Base-by-base conservation (phyloP, 177 flowering plant species). In the Vitis hybrid region DNA sequence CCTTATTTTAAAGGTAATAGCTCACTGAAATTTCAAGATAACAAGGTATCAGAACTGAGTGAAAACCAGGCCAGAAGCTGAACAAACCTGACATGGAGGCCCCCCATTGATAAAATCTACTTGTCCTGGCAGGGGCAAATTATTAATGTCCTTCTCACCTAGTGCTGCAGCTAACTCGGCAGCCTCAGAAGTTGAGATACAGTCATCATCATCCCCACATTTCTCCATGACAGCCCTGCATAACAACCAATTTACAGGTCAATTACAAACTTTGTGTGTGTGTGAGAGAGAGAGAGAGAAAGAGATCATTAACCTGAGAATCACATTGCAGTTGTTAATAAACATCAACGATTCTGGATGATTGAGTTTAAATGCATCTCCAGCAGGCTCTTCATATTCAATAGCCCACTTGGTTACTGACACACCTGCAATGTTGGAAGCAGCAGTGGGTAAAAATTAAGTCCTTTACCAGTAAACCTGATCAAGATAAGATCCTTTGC, bases 71-170 rank as follows among this genome's bases (percentile, higher is more conserved):
- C 65, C 40, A 48, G 49, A 59, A 62, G 11, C 54, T 24, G 12
- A 49, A 61, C 24, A 65, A 57, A 87, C 96, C 92, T 95, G 99
- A 64, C 99, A 95, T 10, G 99, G 99, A 62, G 98, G 99, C 12
- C 99, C 99, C 65, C 99, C 99, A 79, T 90, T 95, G 67, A 95
- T 95, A 75, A 93, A 93, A 69, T 90, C 99, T 14, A 95, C 99
- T 82, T 90, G 86, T 48, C 99, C 99, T 30, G 99, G 99, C 49
- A 77, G 59, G 2, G 99, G 99, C 78, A 95, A 76, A 76, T 81
- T 81, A 13, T 75, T 75, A 21, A 86, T 75, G 40, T 81, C 86
- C 61, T 85, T 78, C 75, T 89, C 88, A 66, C 78, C 78, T 58
- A 93, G 80, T 60, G 64, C 1, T 54, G 85, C 84, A 46, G 88